Percentiles rank a stretch among this genome's conserved stretches.
These are phyloP conservation scores for Rhizopogon salebrosus DNA, from an alignment of 768 basidiomycete genomes.

Conservation along the genomic window DNA sequence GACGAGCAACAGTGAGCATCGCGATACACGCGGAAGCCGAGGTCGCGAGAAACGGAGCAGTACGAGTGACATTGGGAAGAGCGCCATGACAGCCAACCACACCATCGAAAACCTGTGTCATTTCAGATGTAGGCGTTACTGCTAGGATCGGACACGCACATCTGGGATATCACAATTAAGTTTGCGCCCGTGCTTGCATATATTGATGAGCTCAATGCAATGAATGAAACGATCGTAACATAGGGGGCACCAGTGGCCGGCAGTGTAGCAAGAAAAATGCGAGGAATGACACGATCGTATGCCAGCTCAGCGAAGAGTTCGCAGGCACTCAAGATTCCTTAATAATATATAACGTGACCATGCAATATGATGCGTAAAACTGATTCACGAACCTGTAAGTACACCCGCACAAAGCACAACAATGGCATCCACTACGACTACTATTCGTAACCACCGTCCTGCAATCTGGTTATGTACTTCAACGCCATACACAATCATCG, in stretches of 20 bases:
- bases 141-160: conserved; percentile 30
- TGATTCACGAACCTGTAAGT: conserved; percentile 45
- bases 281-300: conserved; percentile 56
- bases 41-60: conserved; percentile 63
- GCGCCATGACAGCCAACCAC: conserved; percentile 60
- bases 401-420: conserved; percentile 72
- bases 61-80: conserved; percentile 58
- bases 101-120: conserved; percentile 53
- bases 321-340: conserved; percentile 54
- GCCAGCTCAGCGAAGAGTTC: conserved; percentile 56
- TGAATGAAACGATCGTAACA: conserved; percentile 46
- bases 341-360: conserved; percentile 1
- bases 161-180: conserved; percentile 50
- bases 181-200: conserved; percentile 56
- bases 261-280: conserved; percentile 40
- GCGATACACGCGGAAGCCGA: conserved; percentile 40
- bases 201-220: conserved; percentile 42
- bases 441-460: conserved; percentile 56
- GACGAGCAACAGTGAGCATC: conserved; percentile 37
- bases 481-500: not conserved
- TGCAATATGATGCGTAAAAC: not conserved
- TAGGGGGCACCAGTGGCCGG: conserved; percentile 49
- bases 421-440: conserved; percentile 62
- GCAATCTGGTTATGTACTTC: conserved; percentile 35
- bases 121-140: not conserved